These are phyloP conservation scores for Nosema muscidifuracis DNA, from an alignment of 371 early-diverging fungal genomes.

Conservation along the genomic window DNA sequence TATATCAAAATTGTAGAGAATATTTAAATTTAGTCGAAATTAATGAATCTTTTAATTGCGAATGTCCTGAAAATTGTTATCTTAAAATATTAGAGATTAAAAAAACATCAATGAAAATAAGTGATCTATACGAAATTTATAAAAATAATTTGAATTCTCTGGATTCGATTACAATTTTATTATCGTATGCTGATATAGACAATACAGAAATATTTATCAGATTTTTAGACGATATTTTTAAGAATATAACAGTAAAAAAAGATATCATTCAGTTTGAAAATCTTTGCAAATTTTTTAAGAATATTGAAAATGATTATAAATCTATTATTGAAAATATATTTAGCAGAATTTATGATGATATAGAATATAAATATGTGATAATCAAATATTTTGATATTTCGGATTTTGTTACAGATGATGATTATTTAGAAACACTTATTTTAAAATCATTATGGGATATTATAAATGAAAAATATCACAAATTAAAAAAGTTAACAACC, in stretches of 20 bases:
- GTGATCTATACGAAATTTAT: not conserved
- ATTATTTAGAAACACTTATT: slow-evolving; percentile 31
- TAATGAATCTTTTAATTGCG: not conserved
- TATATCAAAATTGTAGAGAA: not conserved
- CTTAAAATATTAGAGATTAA: not conserved
- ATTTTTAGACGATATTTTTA: not conserved
- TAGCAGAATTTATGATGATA: not conserved
- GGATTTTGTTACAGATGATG: not conserved
- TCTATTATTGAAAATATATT: slow-evolving; percentile 1
- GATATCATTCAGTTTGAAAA: not conserved
- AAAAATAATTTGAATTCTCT: not conserved
- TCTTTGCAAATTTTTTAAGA: slow-evolving; percentile 10
- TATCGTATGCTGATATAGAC: not conserved
- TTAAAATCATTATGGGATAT: slow-evolving; percentile 37
- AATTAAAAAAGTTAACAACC: not conserved
- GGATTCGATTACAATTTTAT: not conserved
- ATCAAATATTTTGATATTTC: slow-evolving; percentile 33
- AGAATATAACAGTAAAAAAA: not conserved
- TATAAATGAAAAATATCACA: slow-evolving; percentile 11
- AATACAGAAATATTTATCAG: slow-evolving; percentile 5
- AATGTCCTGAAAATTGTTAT: not conserved
- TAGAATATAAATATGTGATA: not conserved
- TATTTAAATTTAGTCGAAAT: not conserved
- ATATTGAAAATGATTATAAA: slow-evolving; percentile 15
- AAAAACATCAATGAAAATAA: not conserved